A percentile compares a stretch with the other conserved stretches of the same genome.
These are phyloP conservation scores for Lactifluus rugatus DNA, from an alignment of 768 basidiomycete species.

Conservation along the genomic window DNA sequence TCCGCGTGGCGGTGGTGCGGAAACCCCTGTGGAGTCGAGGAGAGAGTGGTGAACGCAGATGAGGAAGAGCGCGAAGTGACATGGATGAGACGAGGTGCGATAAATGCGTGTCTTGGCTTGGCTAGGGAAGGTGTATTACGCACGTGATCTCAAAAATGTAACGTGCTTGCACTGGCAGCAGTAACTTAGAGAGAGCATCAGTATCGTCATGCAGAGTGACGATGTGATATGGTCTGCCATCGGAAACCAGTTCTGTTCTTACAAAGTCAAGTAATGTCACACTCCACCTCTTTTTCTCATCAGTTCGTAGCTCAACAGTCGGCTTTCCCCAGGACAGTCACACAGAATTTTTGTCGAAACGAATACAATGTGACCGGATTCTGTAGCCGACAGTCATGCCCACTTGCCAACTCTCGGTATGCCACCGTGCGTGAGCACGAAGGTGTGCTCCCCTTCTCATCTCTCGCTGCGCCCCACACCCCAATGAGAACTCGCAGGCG, in stretches of 20 bases:
- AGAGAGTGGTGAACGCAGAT: slow-evolving; percentile 1
- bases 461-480: background rate
- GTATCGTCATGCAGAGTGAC: slow-evolving; percentile 71
- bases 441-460: slow-evolving; percentile 37
- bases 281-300: background rate
- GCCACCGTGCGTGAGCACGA: slow-evolving; percentile 97
- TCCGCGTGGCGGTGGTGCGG: slow-evolving; percentile 5
- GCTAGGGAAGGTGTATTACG: too few relatives aligned
- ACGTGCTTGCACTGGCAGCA: too few relatives aligned
- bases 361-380: slow-evolving; percentile 98
- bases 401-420: slow-evolving; percentile 94
- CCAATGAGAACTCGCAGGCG: slow-evolving; percentile 36
- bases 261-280: slow-evolving; percentile 90
- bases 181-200: too few relatives aligned
- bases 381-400: slow-evolving; percentile 92
- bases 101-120: background rate
- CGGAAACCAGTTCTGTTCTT: slow-evolving; percentile 93
- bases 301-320: slow-evolving; percentile 5
- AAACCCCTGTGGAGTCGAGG: slow-evolving; percentile 1
- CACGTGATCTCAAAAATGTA: slow-evolving; percentile 4
- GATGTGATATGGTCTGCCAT: slow-evolving; percentile 98
- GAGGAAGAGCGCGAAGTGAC: slow-evolving; percentile 1
- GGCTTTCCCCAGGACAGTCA: slow-evolving; percentile 55
- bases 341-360: slow-evolving; percentile 97
- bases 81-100: background rate